Conservation (phyloP, 441 rosid genomes). For the Metrosideros polymorpha region DNA sequence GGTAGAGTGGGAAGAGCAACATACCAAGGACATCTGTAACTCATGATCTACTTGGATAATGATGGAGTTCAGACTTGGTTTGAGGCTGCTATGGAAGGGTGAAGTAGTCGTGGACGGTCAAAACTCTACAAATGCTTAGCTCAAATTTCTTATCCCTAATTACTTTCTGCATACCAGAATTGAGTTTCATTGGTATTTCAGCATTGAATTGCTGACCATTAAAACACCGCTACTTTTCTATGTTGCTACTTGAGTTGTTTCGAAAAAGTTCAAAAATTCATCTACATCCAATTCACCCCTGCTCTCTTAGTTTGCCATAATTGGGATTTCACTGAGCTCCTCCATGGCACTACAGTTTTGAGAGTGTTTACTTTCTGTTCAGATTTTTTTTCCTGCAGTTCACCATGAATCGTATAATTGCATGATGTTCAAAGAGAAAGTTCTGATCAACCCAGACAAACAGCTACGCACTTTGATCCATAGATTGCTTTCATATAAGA, state of each 20-base stretch:
- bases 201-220: neutral
- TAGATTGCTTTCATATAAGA: neutral
- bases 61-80: neutral
- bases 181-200: neutral
- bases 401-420: neutral
- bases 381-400: neutral
- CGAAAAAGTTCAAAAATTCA: neutral
- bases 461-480: neutral
- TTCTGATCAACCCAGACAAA: neutral
- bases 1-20: neutral
- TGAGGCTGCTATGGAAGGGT: neutral
- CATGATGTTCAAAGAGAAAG: neutral
- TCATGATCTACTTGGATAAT: neutral
- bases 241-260: neutral
- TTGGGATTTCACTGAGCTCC: neutral
- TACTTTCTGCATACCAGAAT: neutral
- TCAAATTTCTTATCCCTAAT: neutral
- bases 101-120: neutral
- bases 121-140: neutral
- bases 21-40: neutral
- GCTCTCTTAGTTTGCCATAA: neutral
- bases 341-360: neutral
- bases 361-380: neutral
- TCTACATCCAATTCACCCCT: neutral
- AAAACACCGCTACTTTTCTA: neutral